Percentiles rank a stretch among this genome's conserved stretches.
phyloP scores from a whole-genome alignment of 306 rosid genomes.

The Urtica urens region DNA sequence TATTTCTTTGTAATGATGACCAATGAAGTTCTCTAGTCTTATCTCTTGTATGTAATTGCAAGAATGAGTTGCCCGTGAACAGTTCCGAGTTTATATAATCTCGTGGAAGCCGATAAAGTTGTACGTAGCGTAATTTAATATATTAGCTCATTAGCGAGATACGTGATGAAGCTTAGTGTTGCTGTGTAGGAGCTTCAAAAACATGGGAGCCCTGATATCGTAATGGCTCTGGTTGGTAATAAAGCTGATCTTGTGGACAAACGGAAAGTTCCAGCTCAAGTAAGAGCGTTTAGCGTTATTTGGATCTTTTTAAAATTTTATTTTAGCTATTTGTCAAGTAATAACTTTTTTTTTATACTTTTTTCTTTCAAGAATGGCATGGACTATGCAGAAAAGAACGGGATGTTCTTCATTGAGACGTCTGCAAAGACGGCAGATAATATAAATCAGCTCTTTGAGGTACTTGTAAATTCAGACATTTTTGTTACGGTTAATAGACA shows the following conservation, averaged over 20 bases:
- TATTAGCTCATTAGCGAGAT: too few species aligned
- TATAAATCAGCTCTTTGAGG: slow-evolving; percentile 93
- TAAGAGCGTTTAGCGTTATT: slow-evolving; percentile 23
- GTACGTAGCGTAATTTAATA: slow-evolving; percentile 9
- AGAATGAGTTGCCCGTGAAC: too few species aligned
- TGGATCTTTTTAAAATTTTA: slow-evolving; percentile 8
- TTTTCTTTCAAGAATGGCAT: slow-evolving; percentile 52
- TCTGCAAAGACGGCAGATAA: slow-evolving; percentile 99
- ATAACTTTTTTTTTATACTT: background rate
- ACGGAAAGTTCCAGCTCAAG: slow-evolving; percentile 75
- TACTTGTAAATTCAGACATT: slow-evolving; percentile 22
- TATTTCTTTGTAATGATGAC: background rate
- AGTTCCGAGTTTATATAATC: too few species aligned
- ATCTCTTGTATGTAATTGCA: too few species aligned
- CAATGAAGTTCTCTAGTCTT: too few species aligned
- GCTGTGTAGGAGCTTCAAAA: slow-evolving; percentile 97
- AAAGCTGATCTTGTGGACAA: slow-evolving; percentile 92
- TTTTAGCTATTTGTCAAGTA: slow-evolving; percentile 2
- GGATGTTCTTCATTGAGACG: slow-evolving; percentile 98
- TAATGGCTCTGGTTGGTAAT: slow-evolving; percentile 89
- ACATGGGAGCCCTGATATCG: slow-evolving; percentile 90
- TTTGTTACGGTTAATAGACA: too few species aligned
- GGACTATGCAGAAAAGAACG: slow-evolving; percentile 87
- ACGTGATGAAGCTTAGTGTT: too few species aligned
- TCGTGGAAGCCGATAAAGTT: slow-evolving; percentile 18